A percentile compares a stretch with the other conserved stretches of the same genome.
Conservation (phyloP, 164 flowering plant species). For the Tetracentron sinense region DNA sequence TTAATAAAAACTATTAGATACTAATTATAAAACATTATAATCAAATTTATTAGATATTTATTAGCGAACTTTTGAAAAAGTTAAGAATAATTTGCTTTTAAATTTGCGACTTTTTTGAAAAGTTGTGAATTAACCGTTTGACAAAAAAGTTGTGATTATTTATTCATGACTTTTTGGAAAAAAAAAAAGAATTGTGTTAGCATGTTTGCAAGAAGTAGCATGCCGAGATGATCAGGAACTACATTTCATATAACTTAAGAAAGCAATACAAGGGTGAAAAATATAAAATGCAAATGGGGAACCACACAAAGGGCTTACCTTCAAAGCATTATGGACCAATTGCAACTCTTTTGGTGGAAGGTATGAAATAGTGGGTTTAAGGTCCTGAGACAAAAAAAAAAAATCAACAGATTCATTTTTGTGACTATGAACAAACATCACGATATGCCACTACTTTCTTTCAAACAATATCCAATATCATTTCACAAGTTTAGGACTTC, state of each 20-base stretch:
- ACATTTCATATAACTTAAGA: too few species aligned
- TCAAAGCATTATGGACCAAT: slow-evolving; percentile 67
- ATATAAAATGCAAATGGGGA: not conserved
- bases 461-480: not conserved
- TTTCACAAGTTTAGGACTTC: not conserved
- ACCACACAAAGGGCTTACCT: slow-evolving; percentile 39
- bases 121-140: too few species aligned
- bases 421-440: not conserved
- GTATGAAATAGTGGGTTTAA: slow-evolving; percentile 71
- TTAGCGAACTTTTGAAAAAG: too few species aligned
- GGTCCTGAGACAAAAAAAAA: slow-evolving; percentile 48
- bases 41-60: too few species aligned
- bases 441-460: not conserved
- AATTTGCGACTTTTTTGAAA: too few species aligned
- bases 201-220: not conserved
- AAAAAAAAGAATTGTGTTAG: too few species aligned
- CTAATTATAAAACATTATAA: too few species aligned
- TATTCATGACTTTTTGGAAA: too few species aligned
- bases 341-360: slow-evolving; percentile 65
- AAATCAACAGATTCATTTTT: slow-evolving; percentile 1
- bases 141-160: too few species aligned
- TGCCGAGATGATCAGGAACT: not conserved
- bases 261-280: not conserved
- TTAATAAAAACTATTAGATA: too few species aligned
- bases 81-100: too few species aligned